Evolutionary conservation across 768 basidiomycete genomes (phyloP).

Genomic region (Tricholoma furcatifolium): DNA sequence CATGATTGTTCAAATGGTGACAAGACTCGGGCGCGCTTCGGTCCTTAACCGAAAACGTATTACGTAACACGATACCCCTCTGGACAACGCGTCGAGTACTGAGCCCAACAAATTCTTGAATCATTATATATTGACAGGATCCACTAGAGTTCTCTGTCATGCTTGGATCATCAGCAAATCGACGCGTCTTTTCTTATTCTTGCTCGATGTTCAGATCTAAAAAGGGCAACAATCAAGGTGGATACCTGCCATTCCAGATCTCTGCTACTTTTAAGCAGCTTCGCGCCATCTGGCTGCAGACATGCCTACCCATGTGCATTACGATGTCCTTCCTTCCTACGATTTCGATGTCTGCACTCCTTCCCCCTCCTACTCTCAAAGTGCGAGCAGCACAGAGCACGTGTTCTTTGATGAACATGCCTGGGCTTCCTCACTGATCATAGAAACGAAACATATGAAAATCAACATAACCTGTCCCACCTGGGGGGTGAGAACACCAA

Average conservation of each 20-base stretch:
- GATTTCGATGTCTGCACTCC: slow-evolving; percentile 7
- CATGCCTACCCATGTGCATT: not conserved
- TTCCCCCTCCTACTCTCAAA: slow-evolving; percentile 25
- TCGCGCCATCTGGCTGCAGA: not conserved
- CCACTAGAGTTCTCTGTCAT: too few species aligned
- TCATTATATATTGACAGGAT: too few species aligned
- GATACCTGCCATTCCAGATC: not conserved
- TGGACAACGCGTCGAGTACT: not conserved
- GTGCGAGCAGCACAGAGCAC: slow-evolving; percentile 29
- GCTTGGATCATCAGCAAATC: too few species aligned
- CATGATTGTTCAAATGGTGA: slow-evolving; percentile 35
- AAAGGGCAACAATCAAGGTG: not conserved
- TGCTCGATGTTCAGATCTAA: not conserved
- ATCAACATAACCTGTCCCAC: slow-evolving; percentile 39
- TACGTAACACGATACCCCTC: slow-evolving; percentile 11
- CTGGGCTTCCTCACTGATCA: slow-evolving; percentile 27
- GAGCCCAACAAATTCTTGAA: too few species aligned
- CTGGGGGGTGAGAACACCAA: slow-evolving; percentile 36
- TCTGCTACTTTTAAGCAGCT: slow-evolving; percentile 1
- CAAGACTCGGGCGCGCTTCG: slow-evolving; percentile 6
- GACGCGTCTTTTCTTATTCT: too few species aligned
- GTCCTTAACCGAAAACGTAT: not conserved
- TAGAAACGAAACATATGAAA: slow-evolving; percentile 36
- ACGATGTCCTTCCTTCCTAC: slow-evolving; percentile 11
- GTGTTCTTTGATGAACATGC: slow-evolving; percentile 30